phyloP scores from a whole-genome alignment of 2,329 filamentous ascomycete genomes.

The Colletotrichum neosansevieriae region DNA sequence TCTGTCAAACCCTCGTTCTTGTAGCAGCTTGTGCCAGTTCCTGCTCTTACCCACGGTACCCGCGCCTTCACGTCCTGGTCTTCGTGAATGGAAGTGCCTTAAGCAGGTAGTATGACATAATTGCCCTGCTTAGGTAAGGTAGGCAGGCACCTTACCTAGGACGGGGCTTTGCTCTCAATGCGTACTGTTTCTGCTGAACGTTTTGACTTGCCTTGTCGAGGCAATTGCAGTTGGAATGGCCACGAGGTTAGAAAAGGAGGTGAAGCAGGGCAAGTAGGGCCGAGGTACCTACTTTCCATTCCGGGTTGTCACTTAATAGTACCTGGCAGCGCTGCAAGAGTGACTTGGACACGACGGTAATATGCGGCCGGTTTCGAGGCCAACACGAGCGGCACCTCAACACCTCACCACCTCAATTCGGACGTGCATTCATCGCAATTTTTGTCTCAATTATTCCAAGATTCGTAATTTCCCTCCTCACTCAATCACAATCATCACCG shows the following conservation, averaged over 20 bases:
- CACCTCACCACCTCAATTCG: neutral
- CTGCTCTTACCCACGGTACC: neutral
- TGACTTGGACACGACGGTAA: constrained; percentile 8
- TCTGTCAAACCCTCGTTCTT: constrained; percentile 31
- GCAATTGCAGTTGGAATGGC: neutral
- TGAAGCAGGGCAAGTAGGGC: neutral
- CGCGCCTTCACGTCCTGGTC: too few species aligned
- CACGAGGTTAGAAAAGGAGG: neutral
- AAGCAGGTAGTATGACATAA: too few species aligned
- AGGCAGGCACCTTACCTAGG: neutral
- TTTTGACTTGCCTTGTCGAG: neutral
- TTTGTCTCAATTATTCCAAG: neutral
- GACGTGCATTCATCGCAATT: constrained; percentile 31
- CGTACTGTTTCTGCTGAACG: constrained; percentile 15
- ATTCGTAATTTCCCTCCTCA: constrained; percentile 40
- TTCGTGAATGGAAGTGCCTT: too few species aligned
- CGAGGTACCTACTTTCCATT: neutral
- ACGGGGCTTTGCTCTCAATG: constrained; percentile 32
- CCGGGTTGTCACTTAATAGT: neutral
- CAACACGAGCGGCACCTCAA: neutral
- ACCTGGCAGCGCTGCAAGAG: neutral
- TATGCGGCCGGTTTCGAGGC: constrained; percentile 6
- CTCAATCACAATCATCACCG: constrained; percentile 20
- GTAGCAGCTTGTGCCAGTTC: neutral
- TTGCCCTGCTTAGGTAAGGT: too few species aligned